phyloP scores from a whole-genome alignment of 2,329 filamentous ascomycete species.

The Aspergillus oerlinghausenensis region DNA sequence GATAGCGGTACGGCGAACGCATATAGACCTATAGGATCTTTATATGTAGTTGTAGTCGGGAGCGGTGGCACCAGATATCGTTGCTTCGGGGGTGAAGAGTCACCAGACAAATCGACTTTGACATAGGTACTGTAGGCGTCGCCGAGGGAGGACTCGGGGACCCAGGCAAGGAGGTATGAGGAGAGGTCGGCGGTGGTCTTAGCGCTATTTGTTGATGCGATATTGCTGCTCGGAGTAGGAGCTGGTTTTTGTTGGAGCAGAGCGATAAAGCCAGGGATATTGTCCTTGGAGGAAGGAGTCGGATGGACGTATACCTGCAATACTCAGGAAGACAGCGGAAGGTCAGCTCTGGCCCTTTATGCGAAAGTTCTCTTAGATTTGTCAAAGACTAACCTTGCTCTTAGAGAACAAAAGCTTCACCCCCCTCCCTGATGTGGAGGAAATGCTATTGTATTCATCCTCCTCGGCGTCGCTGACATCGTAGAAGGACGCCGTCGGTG shows the following conservation, averaged over 20 bases:
- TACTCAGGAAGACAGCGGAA: constrained; percentile 1
- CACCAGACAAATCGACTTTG: constrained; percentile 86
- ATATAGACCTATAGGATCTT: constrained; percentile 69
- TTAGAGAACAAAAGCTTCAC: constrained; percentile 95
- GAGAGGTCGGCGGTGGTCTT: constrained; percentile 49
- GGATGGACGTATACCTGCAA: constrained; percentile 89
- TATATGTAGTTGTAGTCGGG: constrained; percentile 75
- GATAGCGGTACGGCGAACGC: constrained; percentile 87
- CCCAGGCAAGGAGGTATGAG: constrained; percentile 84
- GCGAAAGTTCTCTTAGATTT: neutral
- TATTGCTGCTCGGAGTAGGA: constrained; percentile 24
- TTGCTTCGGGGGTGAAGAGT: constrained; percentile 74
- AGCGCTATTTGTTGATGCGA: constrained; percentile 41
- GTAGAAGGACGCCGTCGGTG: constrained; percentile 85
- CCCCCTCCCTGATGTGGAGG: constrained; percentile 67
- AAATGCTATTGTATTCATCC: constrained; percentile 89
- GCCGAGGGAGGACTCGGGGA: constrained; percentile 83
- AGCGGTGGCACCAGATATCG: constrained; percentile 88
- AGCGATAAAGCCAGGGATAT: constrained; percentile 89
- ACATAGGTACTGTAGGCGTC: constrained; percentile 85
- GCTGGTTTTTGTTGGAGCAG: constrained; percentile 79
- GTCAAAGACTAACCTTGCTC: constrained; percentile 66
- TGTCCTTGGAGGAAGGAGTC: constrained; percentile 87
- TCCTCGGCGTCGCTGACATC: constrained; percentile 96
- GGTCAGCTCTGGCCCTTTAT: constrained; percentile 1